Conservation (phyloP, 2,329 filamentous ascomycete species). For the Colletotrichum horii region DNA sequence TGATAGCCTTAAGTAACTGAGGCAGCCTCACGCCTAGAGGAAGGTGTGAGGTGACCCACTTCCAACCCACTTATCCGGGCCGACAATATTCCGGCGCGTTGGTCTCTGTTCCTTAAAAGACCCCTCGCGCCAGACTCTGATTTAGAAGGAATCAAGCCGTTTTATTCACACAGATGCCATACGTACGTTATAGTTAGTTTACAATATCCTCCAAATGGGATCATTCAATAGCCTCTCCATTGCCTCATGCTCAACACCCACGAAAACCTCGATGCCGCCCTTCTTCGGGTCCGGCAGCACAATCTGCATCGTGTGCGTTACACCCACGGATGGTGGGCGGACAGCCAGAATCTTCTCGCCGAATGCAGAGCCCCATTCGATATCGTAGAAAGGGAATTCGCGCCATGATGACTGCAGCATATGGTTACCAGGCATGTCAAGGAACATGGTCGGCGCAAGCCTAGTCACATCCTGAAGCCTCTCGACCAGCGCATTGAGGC, state of each 20-base stretch:
- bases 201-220: constrained; percentile 30
- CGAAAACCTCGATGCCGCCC: constrained; percentile 37
- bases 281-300: constrained; percentile 35
- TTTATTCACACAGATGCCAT: too few relatives aligned
- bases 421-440: constrained; percentile 39
- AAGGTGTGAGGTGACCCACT: too few relatives aligned
- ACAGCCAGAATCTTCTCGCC: constrained; percentile 31
- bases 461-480: constrained; percentile 34
- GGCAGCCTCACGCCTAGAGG: too few relatives aligned
- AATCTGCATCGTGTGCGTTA: constrained; percentile 36
- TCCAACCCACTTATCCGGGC: too few relatives aligned
- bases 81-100: too few relatives aligned
- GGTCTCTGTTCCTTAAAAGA: too few relatives aligned
- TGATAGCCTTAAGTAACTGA: too few relatives aligned
- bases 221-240: constrained; percentile 32
- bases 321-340: constrained; percentile 33
- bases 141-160: too few relatives aligned
- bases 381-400: constrained; percentile 35
- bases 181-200: too few relatives aligned
- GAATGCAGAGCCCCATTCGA: constrained; percentile 38
- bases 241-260: constrained; percentile 34
- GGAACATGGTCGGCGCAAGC: constrained; percentile 35
- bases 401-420: constrained; percentile 38
- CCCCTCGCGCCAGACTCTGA: too few relatives aligned
- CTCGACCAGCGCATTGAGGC: constrained; percentile 34